Percentiles rank a stretch among this genome's conserved stretches.
These are phyloP conservation scores for Neonectria magnoliae DNA, from an alignment of 2,329 filamentous ascomycete species.

Conservation along the genomic window DNA sequence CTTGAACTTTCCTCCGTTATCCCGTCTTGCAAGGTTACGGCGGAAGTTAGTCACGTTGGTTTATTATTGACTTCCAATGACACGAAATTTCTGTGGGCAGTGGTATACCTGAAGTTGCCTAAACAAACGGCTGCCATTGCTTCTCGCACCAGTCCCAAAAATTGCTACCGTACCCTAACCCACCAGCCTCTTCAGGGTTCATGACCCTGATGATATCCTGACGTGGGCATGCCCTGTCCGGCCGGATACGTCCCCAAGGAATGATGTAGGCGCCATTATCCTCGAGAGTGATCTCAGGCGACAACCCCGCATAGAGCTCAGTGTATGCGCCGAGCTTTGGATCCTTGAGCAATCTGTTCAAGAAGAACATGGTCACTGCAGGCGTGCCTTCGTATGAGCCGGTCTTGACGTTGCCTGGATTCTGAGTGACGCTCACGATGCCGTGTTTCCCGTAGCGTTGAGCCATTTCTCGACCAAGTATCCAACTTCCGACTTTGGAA, in stretches of 20 bases:
- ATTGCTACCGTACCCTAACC: conserved; percentile 37
- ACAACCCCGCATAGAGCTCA: conserved; percentile 52
- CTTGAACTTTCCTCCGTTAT: too few species aligned
- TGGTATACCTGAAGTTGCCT: not conserved
- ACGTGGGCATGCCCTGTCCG: conserved; percentile 30
- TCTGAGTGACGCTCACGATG: conserved; percentile 45
- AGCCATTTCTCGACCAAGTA: conserved; percentile 46
- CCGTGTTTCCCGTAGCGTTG: conserved; percentile 35
- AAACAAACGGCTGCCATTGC: conserved; percentile 24
- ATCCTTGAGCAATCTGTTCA: conserved; percentile 42
- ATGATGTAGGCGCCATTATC: conserved; percentile 44
- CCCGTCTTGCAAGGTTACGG: too few species aligned
- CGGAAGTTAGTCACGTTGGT: too few species aligned
- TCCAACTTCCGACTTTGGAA: conserved; percentile 50
- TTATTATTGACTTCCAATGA: too few species aligned
- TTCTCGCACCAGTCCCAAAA: conserved; percentile 46
- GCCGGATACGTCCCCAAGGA: conserved; percentile 43
- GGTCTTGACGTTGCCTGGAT: conserved; percentile 49
- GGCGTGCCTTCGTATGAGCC: conserved; percentile 35
- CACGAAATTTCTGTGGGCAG: not conserved
- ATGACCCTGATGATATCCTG: conserved; percentile 44
- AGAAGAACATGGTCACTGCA: conserved; percentile 31
- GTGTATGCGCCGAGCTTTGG: conserved; percentile 52
- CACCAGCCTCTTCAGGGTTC: conserved; percentile 38
- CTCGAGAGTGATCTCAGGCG: conserved; percentile 47